phyloP scores from a whole-genome alignment of 2,329 filamentous ascomycete genomes.

The Verruconis gallopava region DNA sequence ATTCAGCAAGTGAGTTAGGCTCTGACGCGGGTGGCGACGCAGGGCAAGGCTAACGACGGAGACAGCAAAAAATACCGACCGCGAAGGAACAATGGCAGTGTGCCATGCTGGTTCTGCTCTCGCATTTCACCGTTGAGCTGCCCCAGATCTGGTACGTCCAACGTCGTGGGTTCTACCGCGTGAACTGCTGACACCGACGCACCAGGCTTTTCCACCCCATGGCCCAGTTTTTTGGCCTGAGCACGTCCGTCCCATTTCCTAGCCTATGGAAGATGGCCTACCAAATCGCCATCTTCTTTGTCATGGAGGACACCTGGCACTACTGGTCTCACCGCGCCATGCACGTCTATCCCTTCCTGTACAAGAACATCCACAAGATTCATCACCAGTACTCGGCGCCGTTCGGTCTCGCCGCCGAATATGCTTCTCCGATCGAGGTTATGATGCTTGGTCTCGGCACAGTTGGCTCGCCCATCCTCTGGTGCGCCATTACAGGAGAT shows the following conservation, averaged over 20 bases:
- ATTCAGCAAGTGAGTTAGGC: slow-evolving; percentile 60
- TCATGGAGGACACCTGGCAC: slow-evolving; percentile 95
- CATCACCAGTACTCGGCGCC: slow-evolving; percentile 98
- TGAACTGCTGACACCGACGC: slow-evolving; percentile 1
- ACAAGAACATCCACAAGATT: slow-evolving; percentile 96
- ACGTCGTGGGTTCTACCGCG: not conserved
- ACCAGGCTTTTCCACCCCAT: slow-evolving; percentile 80
- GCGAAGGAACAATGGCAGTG: slow-evolving; percentile 88
- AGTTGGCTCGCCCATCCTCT: slow-evolving; percentile 69
- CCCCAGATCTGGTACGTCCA: slow-evolving; percentile 73
- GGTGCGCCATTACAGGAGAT: slow-evolving; percentile 70
- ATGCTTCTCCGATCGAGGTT: slow-evolving; percentile 92
- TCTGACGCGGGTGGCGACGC: not conserved
- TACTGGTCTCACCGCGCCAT: slow-evolving; percentile 91
- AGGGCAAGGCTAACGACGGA: slow-evolving; percentile 9
- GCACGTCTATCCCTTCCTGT: slow-evolving; percentile 78
- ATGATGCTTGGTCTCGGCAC: slow-evolving; percentile 86
- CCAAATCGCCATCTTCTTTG: slow-evolving; percentile 88
- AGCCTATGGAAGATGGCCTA: slow-evolving; percentile 71
- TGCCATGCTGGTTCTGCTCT: slow-evolving; percentile 80
- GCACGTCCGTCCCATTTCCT: slow-evolving; percentile 82
- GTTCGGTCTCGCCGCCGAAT: slow-evolving; percentile 92
- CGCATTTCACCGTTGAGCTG: slow-evolving; percentile 94
- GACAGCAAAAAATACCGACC: slow-evolving; percentile 73
- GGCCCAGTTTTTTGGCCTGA: slow-evolving; percentile 82